Evolutionary conservation across 805 yeast genomes (phyloP).

Genomic region (Yarrowia sp.): DNA sequence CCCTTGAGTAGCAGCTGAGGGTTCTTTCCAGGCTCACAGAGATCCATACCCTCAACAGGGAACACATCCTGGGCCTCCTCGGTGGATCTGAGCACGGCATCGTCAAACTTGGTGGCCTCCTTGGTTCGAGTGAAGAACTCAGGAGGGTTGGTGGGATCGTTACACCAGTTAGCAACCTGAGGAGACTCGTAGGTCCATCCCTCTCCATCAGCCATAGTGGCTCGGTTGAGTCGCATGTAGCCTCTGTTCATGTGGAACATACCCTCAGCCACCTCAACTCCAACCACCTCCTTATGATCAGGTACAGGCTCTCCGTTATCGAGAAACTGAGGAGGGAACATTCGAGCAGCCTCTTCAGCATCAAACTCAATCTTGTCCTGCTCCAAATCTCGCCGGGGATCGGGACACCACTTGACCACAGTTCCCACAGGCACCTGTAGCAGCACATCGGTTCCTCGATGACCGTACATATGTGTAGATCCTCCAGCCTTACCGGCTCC

Average conservation of each 20-base stretch:
- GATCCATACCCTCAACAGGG: conserved; percentile 81
- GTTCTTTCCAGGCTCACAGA: conserved; percentile 49
- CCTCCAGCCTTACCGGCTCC: conserved; percentile 70
- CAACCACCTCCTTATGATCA: conserved; percentile 28
- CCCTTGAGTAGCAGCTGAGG: conserved; percentile 76
- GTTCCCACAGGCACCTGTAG: conserved; percentile 93
- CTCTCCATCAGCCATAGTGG: conserved; percentile 62
- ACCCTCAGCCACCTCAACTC: conserved; percentile 34
- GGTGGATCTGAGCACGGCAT: conserved; percentile 52
- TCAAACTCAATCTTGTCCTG: conserved; percentile 32
- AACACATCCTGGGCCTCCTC: conserved; percentile 67
- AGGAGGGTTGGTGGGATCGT: background rate
- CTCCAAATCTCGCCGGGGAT: conserved; percentile 45
- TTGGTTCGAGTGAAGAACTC: conserved; percentile 67
- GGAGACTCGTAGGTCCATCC: conserved; percentile 87
- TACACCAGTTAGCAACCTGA: conserved; percentile 49
- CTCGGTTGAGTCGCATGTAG: conserved; percentile 56
- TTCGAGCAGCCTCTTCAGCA: conserved; percentile 8
- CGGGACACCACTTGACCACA: conserved; percentile 77
- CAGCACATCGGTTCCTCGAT: conserved; percentile 71
- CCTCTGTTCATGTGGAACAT: conserved; percentile 28
- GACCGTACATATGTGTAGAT: conserved; percentile 80
- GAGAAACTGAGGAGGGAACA: conserved; percentile 26
- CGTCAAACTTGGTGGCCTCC: conserved; percentile 63
- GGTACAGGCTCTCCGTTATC: conserved; percentile 30